These are phyloP conservation scores for Didymella sp. DNA, from an alignment of 2,329 filamentous ascomycete genomes.

Conservation along the genomic window DNA sequence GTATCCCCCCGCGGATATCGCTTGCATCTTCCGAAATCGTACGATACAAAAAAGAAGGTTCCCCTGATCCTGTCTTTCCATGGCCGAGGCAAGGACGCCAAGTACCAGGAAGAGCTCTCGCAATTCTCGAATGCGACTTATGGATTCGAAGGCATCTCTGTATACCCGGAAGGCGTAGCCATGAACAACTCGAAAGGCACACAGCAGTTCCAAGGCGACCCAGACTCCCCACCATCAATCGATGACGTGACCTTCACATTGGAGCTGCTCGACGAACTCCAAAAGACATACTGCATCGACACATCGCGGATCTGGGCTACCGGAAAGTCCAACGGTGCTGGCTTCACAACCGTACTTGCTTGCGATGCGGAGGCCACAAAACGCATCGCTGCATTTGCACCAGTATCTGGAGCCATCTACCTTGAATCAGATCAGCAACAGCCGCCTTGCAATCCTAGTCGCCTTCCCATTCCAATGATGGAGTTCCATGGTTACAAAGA, in stretches of 20 bases:
- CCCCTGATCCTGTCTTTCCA: conserved; percentile 60
- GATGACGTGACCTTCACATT: conserved; percentile 56
- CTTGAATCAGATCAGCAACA: conserved; percentile 31
- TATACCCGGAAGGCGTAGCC: conserved; percentile 55
- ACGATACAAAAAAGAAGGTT: conserved; percentile 46
- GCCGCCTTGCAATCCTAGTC: conserved; percentile 36
- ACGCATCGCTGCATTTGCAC: conserved; percentile 59
- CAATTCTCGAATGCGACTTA: conserved; percentile 55
- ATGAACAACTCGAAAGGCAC: conserved; percentile 23
- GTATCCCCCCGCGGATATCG: conserved; percentile 44
- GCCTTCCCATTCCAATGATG: conserved; percentile 49
- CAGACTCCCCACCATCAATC: conserved; percentile 45
- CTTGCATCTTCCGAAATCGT: conserved; percentile 51
- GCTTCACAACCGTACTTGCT: conserved; percentile 57
- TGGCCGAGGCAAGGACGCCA: conserved; percentile 50
- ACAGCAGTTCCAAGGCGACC: conserved; percentile 55
- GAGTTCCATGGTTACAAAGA: conserved; percentile 56
- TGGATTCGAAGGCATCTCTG: conserved; percentile 54
- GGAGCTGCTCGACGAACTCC: conserved; percentile 53
- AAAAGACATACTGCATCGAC: conserved; percentile 56
- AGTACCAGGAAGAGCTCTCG: conserved; percentile 52
- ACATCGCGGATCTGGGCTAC: conserved; percentile 54
- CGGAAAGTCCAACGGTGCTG: conserved; percentile 64
- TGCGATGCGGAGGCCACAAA: conserved; percentile 53
- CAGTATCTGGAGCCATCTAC: conserved; percentile 58